Evolutionary conservation across 2,329 filamentous ascomycete species (phyloP).

Genomic region (Pestalotiopsis sp.): DNA sequence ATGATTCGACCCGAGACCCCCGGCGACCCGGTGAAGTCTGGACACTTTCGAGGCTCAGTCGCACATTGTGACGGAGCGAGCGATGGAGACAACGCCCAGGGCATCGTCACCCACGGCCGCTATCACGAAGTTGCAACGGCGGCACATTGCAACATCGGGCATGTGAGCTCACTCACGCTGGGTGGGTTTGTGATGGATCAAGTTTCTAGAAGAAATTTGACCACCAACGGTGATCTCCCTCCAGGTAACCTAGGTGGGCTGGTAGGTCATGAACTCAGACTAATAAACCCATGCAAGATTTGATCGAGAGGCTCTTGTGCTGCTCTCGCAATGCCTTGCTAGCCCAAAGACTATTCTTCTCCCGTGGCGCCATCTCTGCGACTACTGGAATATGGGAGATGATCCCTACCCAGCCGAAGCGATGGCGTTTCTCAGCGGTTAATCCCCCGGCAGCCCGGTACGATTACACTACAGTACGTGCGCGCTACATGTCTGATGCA

Average conservation of each 20-base stretch:
- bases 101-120: no score
- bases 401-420: background rate
- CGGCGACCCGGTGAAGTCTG: no score
- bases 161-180: no score
- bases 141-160: no score
- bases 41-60: no score
- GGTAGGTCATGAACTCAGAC: background rate
- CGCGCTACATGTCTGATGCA: no score
- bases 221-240: background rate
- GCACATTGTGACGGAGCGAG: no score
- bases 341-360: background rate
- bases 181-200: no score
- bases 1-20: background rate
- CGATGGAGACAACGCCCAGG: no score
- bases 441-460: background rate
- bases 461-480: background rate
- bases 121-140: no score
- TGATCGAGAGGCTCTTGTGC: background rate
- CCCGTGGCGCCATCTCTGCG: background rate
- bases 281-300: background rate
- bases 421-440: background rate
- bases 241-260: background rate
- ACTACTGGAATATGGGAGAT: background rate
- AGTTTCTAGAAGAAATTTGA: background rate
- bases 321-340: background rate